A percentile compares a stretch with the other conserved stretches of the same genome.
phyloP scores from a whole-genome alignment of 202 grass and related monocot genomes.

The Zizania palustris region DNA sequence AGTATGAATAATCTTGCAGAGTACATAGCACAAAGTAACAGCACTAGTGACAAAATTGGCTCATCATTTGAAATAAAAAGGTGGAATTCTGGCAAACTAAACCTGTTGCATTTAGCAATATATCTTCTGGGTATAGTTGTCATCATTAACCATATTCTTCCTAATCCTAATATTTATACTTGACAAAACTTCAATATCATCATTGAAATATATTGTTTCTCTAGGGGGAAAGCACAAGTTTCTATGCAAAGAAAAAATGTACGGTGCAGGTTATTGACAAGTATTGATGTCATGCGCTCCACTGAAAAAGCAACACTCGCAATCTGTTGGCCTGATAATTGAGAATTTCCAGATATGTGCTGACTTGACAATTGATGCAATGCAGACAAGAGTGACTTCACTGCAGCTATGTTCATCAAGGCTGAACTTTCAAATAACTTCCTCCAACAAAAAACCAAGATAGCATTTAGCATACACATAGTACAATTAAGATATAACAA shows the following conservation, averaged over 20 bases:
- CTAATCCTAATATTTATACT: constrained; percentile 27
- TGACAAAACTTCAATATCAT: constrained; percentile 38
- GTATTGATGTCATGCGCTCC: constrained; percentile 88
- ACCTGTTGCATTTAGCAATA: constrained; percentile 23
- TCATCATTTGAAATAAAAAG: constrained; percentile 24
- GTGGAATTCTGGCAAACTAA: constrained; percentile 14
- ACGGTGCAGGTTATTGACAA: constrained; percentile 94
- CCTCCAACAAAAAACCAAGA: constrained; percentile 58
- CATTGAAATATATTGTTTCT: constrained; percentile 25
- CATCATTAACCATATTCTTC: constrained; percentile 10
- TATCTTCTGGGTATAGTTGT: constrained; percentile 26
- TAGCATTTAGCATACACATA: constrained; percentile 35
- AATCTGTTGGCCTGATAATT: constrained; percentile 71
- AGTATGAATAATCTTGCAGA: background rate
- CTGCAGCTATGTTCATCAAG: constrained; percentile 87
- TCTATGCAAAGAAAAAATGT: constrained; percentile 51
- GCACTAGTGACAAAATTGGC: background rate
- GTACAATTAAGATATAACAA: constrained; percentile 21
- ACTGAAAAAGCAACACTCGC: constrained; percentile 86
- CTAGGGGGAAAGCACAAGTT: background rate
- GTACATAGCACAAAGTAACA: constrained; percentile 7
- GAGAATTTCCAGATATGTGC: constrained; percentile 67
- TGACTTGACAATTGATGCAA: constrained; percentile 94
- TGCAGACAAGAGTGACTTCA: constrained; percentile 94
- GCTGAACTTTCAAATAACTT: constrained; percentile 99